phyloP scores from a whole-genome alignment of 1,284 basidiomycete genomes.

The Ustilago cynodontis region DNA sequence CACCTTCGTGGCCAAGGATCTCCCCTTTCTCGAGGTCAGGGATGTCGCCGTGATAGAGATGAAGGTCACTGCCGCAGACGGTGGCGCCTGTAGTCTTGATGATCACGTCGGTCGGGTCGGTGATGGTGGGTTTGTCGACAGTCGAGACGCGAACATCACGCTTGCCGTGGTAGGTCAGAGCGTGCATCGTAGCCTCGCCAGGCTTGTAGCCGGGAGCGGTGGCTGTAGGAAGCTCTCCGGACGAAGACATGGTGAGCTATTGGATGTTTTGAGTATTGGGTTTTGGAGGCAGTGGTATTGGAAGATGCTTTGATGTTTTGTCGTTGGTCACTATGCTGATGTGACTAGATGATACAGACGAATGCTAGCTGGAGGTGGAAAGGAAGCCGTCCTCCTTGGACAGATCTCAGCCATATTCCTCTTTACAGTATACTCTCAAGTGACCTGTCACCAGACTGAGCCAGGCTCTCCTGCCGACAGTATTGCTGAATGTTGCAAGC shows the following conservation, averaged over 20 bases:
- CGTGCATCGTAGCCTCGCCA: conserved; percentile 64
- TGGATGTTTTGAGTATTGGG: too few species aligned
- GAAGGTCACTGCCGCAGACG: conserved; percentile 74
- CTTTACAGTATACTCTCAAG: too few species aligned
- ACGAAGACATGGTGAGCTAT: background rate
- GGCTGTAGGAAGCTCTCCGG: conserved; percentile 25
- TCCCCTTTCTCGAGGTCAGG: conserved; percentile 79
- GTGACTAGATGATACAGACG: background rate
- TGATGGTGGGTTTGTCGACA: conserved; percentile 77
- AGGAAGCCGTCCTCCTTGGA: background rate
- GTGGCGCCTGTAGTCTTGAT: conserved; percentile 79
- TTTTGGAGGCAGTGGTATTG: background rate
- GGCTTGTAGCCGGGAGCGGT: conserved; percentile 38
- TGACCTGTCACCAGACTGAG: background rate
- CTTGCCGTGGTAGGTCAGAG: conserved; percentile 79
- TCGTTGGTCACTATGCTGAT: background rate
- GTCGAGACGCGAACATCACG: conserved; percentile 70
- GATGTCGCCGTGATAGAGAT: conserved; percentile 71
- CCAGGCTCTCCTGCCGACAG: background rate
- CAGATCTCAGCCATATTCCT: too few species aligned
- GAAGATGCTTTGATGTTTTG: too few species aligned
- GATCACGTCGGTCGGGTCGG: conserved; percentile 77
- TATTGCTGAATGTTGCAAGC: background rate
- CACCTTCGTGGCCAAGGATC: conserved; percentile 70
- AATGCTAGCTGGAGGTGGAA: background rate